Conservation (phyloP, 1,284 basidiomycete genomes). For the Wallemia ichthyophaga region DNA sequence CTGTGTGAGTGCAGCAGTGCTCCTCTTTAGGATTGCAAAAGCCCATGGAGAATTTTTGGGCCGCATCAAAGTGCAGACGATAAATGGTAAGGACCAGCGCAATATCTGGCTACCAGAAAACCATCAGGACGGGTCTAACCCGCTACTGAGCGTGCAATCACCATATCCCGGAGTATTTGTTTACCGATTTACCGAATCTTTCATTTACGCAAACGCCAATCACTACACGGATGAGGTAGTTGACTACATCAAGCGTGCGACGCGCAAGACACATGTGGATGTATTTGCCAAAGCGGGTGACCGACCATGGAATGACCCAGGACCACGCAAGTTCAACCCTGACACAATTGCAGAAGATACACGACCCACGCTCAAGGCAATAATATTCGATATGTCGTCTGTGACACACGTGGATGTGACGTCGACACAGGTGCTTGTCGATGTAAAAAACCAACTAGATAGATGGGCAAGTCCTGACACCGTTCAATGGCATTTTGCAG, state of each 20-base stretch:
- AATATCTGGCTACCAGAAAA: slow-evolving; percentile 14
- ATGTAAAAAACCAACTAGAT: slow-evolving; percentile 59
- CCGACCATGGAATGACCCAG: slow-evolving; percentile 84
- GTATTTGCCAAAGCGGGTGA: slow-evolving; percentile 30
- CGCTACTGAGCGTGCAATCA: slow-evolving; percentile 37
- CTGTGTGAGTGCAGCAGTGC: slow-evolving; percentile 42
- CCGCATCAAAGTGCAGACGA: slow-evolving; percentile 25
- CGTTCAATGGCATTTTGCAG: neutral
- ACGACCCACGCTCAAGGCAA: slow-evolving; percentile 38
- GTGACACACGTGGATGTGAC: slow-evolving; percentile 70
- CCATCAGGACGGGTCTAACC: slow-evolving; percentile 28
- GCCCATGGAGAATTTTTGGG: slow-evolving; percentile 80
- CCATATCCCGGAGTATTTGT: slow-evolving; percentile 66
- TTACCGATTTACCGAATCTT: slow-evolving; percentile 35
- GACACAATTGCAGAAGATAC: slow-evolving; percentile 26
- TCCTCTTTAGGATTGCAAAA: slow-evolving; percentile 67
- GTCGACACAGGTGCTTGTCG: slow-evolving; percentile 64
- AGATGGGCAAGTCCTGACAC: slow-evolving; percentile 29
- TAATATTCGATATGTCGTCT: slow-evolving; percentile 69
- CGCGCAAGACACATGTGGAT: slow-evolving; percentile 45
- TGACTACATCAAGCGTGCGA: slow-evolving; percentile 46
- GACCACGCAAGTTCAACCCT: slow-evolving; percentile 15
- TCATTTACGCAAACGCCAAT: slow-evolving; percentile 40
- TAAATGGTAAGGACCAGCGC: slow-evolving; percentile 18
- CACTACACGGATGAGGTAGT: slow-evolving; percentile 45